phyloP scores from a whole-genome alignment of 257 asterid genomes.

The Nicotiana undulata region DNA sequence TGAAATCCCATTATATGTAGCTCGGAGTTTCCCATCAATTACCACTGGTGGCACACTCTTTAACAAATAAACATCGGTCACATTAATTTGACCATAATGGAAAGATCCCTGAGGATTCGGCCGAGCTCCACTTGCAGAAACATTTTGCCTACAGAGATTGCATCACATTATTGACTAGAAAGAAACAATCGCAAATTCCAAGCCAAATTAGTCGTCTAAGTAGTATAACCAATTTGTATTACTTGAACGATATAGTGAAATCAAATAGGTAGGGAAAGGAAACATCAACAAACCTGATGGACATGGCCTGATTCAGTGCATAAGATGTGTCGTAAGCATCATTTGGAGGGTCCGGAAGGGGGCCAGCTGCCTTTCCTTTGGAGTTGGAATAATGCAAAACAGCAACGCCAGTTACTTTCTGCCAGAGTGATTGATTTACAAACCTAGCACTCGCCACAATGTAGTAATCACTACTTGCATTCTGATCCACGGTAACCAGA shows the following conservation, averaged over 20 bases:
- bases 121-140: slow-evolving; percentile 91
- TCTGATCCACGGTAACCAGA: slow-evolving; percentile 85
- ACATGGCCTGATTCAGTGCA: slow-evolving; percentile 73
- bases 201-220: neutral
- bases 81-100: slow-evolving; percentile 76
- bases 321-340: slow-evolving; percentile 51
- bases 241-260: neutral
- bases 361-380: slow-evolving; percentile 57
- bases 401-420: slow-evolving; percentile 88
- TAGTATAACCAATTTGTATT: neutral
- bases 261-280: neutral
- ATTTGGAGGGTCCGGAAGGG: slow-evolving; percentile 92
- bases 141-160: slow-evolving; percentile 63
- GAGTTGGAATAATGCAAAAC: slow-evolving; percentile 83
- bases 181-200: neutral
- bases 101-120: slow-evolving; percentile 99
- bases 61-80: slow-evolving; percentile 58
- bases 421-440: slow-evolving; percentile 84
- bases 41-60: slow-evolving; percentile 43
- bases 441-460: slow-evolving; percentile 89
- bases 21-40: slow-evolving; percentile 59
- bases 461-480: slow-evolving; percentile 92
- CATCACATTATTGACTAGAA: neutral
- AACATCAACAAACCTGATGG: slow-evolving; percentile 50
- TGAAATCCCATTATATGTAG: slow-evolving; percentile 77